Evolutionary conservation across 2,329 filamentous ascomycete genomes (phyloP), one percentile per base, ranked within the genome.

Genomic region (Monosporascus ibericus): DNA sequence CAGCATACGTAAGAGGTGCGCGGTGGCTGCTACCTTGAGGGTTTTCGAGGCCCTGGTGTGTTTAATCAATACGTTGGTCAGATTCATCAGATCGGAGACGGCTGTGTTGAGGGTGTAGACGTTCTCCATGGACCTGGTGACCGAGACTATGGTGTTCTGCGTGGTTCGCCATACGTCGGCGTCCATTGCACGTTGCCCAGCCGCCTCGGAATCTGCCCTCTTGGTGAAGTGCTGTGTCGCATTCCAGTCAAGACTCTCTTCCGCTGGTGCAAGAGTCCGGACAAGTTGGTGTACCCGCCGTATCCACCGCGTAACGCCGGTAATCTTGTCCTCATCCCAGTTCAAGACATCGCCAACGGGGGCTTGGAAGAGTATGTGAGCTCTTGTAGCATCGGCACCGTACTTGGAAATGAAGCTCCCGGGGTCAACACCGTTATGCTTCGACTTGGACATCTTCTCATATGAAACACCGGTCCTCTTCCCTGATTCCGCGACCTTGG

Each of bases 391-490:
- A 67, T 96, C 91, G 1, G 90, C 88, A 22, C 91, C 91, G 61
- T 94, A 86, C 59, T 81, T 83, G 7, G 77, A 72, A 52, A 94
- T 89, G 57, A 87, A 88, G 0, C 74, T 75, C 0, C 81, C 84
- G 0, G 91, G 91, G 64, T 95, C 90, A 6, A 95, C 89, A 25
- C 91, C 91, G 64, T 96, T 96, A 72, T 94, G 79, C 69, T 96
- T 96, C 63, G 89, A 95, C 72, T 96, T 96, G 39, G 88, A 94
- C 91, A 96, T 96, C 67, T 96, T 96, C 68, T 95, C 90, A 61
- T 81, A 95, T 1, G 82, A 85, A 18, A 90, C 70, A 27, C 74
- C 79, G 1, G 87, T 82, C 0, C 65, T 62, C 47, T 79, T 70
- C 3, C 83, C 81, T 0, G 83, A 87, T 0, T 78, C 76, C 18